Conservation (phyloP, 2,329 filamentous ascomycete species). For the Hypoxylon sp. region DNA sequence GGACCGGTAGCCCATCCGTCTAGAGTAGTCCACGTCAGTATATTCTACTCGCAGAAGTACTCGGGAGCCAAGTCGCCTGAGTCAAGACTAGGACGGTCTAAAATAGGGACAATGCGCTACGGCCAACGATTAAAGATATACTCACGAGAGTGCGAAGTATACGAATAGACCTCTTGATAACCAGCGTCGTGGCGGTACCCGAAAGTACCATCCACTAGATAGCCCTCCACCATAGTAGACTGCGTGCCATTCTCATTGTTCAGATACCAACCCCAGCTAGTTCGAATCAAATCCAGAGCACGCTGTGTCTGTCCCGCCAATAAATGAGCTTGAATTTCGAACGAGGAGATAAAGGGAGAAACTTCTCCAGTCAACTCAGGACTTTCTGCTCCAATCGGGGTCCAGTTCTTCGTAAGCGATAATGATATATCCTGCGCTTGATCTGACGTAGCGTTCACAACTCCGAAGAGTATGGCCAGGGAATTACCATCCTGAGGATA, state of each 20-base stretch:
- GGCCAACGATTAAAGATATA: neutral
- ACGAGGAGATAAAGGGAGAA: constrained; percentile 70
- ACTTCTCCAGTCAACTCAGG: constrained; percentile 72
- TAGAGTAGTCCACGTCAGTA: constrained; percentile 24
- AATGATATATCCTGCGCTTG: constrained; percentile 60
- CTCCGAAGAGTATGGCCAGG: constrained; percentile 66
- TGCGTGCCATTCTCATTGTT: constrained; percentile 70
- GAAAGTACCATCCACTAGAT: constrained; percentile 69
- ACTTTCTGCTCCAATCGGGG: constrained; percentile 66
- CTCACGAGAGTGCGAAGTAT: constrained; percentile 62
- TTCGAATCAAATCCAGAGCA: constrained; percentile 69
- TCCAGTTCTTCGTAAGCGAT: constrained; percentile 67
- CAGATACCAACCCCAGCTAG: constrained; percentile 73
- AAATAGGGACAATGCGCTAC: neutral
- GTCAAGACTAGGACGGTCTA: neutral
- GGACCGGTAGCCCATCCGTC: constrained; percentile 66
- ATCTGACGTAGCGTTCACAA: constrained; percentile 57
- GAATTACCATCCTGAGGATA: constrained; percentile 74
- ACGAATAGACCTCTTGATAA: constrained; percentile 64
- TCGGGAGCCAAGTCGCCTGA: neutral
- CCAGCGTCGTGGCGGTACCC: constrained; percentile 69
- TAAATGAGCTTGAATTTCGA: constrained; percentile 73
- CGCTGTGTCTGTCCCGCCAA: constrained; percentile 62
- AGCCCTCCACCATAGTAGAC: constrained; percentile 73
- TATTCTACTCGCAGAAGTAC: neutral